phyloP scores from a whole-genome alignment of 2,329 filamentous ascomycete species.

The Pestalotiopsis sp. region DNA sequence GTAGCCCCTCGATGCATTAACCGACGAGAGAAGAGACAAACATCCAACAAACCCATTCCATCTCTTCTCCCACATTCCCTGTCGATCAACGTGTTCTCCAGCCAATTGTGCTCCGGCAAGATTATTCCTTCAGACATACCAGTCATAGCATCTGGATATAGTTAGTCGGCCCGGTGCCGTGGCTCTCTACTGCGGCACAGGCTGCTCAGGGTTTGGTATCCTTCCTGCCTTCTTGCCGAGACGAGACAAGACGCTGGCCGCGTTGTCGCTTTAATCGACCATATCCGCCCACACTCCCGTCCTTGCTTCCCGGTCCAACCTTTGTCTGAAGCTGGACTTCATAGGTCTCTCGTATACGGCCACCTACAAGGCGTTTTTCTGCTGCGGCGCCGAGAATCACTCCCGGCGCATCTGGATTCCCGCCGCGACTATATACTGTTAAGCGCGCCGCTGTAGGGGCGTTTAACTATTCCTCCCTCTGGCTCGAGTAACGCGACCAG shows the following conservation, averaged over 20 bases:
- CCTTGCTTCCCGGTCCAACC: background rate
- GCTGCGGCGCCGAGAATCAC: conserved; percentile 1
- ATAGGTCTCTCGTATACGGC: background rate
- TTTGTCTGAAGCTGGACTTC: conserved; percentile 9
- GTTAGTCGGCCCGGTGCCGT: conserved; percentile 9
- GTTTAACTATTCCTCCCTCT: conserved; percentile 8
- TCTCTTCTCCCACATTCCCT: background rate
- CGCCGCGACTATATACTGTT: conserved; percentile 2
- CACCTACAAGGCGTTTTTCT: conserved; percentile 9
- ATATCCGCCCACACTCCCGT: background rate
- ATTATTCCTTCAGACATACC: background rate
- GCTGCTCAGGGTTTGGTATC: background rate
- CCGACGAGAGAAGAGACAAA: conserved; percentile 5
- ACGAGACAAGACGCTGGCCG: background rate
- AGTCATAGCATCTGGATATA: background rate
- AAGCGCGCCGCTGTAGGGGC: conserved; percentile 17
- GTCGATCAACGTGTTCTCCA: background rate
- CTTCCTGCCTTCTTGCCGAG: conserved; percentile 2
- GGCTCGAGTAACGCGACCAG: conserved; percentile 6
- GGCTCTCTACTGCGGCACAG: conserved; percentile 14
- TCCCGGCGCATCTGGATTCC: background rate
- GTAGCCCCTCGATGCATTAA: conserved; percentile 10
- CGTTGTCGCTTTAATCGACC: conserved; percentile 10
- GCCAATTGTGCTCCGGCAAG: conserved; percentile 9
- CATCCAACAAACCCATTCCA: background rate